These are phyloP conservation scores for Leucaena leucocephala DNA, from an alignment of 306 rosid species.

Conservation along the genomic window DNA sequence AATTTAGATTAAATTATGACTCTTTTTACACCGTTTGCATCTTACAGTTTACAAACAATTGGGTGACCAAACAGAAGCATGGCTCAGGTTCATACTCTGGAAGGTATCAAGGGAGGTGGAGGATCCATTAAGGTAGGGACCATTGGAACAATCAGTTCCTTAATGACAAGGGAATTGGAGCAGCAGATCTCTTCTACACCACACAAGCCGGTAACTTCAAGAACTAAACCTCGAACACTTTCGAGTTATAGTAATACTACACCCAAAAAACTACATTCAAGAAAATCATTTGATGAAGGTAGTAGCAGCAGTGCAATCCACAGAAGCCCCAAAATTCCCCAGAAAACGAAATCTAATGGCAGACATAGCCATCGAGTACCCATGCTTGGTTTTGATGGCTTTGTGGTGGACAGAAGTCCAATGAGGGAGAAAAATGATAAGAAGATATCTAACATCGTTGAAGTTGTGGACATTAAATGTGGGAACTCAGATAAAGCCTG, in stretches of 20 bases:
- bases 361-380: constrained; percentile 66
- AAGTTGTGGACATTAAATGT: constrained; percentile 79
- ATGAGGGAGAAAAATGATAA: constrained; percentile 55
- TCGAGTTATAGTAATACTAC: constrained; percentile 47
- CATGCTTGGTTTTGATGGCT: constrained; percentile 59
- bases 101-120: constrained; percentile 73
- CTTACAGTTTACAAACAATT: constrained; percentile 21
- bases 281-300: constrained; percentile 65
- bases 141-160: constrained; percentile 77
- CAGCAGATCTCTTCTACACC: constrained; percentile 62
- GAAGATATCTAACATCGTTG: constrained; percentile 63
- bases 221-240: constrained; percentile 50
- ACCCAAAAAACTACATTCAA: constrained; percentile 57
- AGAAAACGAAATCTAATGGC: constrained; percentile 54
- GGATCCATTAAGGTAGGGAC: constrained; percentile 87
- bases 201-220: constrained; percentile 53
- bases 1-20: constrained; percentile 9
- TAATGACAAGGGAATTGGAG: constrained; percentile 88
- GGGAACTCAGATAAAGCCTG: constrained; percentile 68
- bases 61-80: constrained; percentile 45
- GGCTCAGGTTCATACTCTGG: constrained; percentile 76
- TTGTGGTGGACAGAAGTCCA: constrained; percentile 49
- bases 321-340: constrained; percentile 46
- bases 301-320: constrained; percentile 51
- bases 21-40: constrained; percentile 28